phyloP scores from a whole-genome alignment of 1,139 yeast species.

The Sugiyamaella novakii region DNA sequence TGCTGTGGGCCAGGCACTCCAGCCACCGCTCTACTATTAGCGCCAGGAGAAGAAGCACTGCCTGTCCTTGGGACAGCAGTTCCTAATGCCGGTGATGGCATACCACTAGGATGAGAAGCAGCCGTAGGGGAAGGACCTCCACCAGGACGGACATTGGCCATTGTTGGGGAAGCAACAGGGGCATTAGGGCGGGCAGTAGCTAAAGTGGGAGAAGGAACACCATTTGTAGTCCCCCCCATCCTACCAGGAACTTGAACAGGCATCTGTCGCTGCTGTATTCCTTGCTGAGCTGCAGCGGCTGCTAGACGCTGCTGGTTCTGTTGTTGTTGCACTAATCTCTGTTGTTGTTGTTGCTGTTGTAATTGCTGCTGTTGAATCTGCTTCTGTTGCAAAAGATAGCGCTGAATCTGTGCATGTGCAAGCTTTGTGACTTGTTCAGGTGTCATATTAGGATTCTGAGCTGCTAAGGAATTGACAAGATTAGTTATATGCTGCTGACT shows the following conservation, averaged over 20 bases:
- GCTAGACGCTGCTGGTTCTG: slow-evolving; percentile 30
- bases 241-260: slow-evolving; percentile 7
- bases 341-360: slow-evolving; percentile 34
- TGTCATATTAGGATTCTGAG: slow-evolving; percentile 66
- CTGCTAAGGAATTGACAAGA: slow-evolving; percentile 66
- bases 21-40: slow-evolving; percentile 12
- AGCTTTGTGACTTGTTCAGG: slow-evolving; percentile 72
- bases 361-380: slow-evolving; percentile 41
- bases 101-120: not conserved
- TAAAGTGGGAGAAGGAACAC: slow-evolving; percentile 7
- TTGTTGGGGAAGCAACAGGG: slow-evolving; percentile 9
- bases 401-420: slow-evolving; percentile 71
- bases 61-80: not conserved
- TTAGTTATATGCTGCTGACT: slow-evolving; percentile 59
- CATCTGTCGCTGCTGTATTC: slow-evolving; percentile 5
- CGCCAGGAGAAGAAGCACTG: slow-evolving; percentile 7
- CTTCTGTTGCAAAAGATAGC: slow-evolving; percentile 40
- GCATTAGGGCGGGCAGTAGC: slow-evolving; percentile 4
- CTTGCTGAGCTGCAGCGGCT: slow-evolving; percentile 9
- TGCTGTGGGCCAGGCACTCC: slow-evolving; percentile 20
- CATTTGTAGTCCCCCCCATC: slow-evolving; percentile 1
- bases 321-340: slow-evolving; percentile 27
- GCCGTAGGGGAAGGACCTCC: slow-evolving; percentile 8
- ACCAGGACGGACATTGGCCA: slow-evolving; percentile 10
- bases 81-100: slow-evolving; percentile 9